Evolutionary conservation across 768 basidiomycete genomes (phyloP).

Genomic region (Gymnopilus junonius): DNA sequence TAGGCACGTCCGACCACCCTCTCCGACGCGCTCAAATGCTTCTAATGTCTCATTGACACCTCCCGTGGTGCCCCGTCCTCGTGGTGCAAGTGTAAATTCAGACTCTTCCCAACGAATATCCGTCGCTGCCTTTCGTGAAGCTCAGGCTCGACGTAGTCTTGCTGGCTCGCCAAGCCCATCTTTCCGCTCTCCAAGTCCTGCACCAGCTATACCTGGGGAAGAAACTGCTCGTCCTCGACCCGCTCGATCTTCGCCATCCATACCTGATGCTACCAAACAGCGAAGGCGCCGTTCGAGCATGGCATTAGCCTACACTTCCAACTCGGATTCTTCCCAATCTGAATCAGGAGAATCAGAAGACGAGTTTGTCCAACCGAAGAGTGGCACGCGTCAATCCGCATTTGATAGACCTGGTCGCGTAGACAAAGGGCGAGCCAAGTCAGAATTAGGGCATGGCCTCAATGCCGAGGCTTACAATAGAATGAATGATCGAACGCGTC

Average conservation of each 20-base stretch:
- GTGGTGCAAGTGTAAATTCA: constrained; percentile 61
- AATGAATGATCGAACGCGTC: constrained; percentile 20
- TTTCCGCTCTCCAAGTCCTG: constrained; percentile 44
- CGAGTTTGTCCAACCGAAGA: constrained; percentile 20
- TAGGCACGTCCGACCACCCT: constrained; percentile 62
- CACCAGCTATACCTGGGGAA: constrained; percentile 21
- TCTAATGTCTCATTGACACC: constrained; percentile 37
- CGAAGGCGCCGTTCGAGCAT: constrained; percentile 28
- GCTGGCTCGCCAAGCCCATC: constrained; percentile 65
- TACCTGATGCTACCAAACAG: constrained; percentile 13
- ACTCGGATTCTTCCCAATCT: constrained; percentile 33
- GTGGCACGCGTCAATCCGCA: constrained; percentile 13
- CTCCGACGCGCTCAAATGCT: constrained; percentile 32
- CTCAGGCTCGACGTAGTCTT: constrained; percentile 66
- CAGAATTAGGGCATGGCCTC: constrained; percentile 45
- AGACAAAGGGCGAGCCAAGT: constrained; percentile 36
- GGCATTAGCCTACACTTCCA: constrained; percentile 29
- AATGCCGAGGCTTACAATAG: constrained; percentile 15
- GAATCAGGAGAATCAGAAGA: constrained; percentile 29
- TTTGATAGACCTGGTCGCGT: constrained; percentile 18
- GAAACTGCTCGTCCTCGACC: constrained; percentile 29
- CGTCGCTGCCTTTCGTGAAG: constrained; percentile 82
- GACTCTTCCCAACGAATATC: constrained; percentile 77
- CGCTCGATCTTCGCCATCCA: constrained; percentile 24
- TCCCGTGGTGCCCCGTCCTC: constrained; percentile 49